phyloP scores from a whole-genome alignment of 768 basidiomycete species.

The Suillus plorans region DNA sequence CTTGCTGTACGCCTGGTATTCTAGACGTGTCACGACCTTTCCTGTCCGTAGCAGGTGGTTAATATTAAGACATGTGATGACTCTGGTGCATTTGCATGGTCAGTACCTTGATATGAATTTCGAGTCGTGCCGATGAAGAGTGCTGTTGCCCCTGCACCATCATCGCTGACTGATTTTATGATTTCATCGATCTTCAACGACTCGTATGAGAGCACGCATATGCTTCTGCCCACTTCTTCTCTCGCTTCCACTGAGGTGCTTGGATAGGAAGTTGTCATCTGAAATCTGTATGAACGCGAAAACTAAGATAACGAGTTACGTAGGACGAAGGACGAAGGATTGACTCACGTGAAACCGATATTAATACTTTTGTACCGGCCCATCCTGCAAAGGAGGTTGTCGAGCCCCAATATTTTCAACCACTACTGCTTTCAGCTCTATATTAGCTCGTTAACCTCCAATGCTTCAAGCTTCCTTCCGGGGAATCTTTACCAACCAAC shows the following conservation, averaged over 20 bases:
- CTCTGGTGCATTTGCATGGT: not conserved
- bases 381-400: not conserved
- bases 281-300: not conserved
- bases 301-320: not conserved
- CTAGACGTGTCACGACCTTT: conserved; percentile 66
- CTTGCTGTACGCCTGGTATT: conserved; percentile 83
- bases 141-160: conserved; percentile 68
- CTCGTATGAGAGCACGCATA: conserved; percentile 57
- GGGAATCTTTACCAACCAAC: not conserved
- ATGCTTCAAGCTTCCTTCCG: not conserved
- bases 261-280: conserved; percentile 22
- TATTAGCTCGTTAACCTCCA: not conserved
- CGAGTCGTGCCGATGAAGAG: conserved; percentile 86
- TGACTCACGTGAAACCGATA: not conserved
- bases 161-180: conserved; percentile 60
- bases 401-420: not conserved
- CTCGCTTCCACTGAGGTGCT: conserved; percentile 25
- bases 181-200: conserved; percentile 57
- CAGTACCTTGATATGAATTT: conserved; percentile 76
- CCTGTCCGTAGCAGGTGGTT: conserved; percentile 39
- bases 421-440: not conserved
- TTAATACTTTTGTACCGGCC: not conserved
- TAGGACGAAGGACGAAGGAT: not conserved
- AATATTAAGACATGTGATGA: conserved; percentile 12
- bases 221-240: conserved; percentile 21